A percentile compares a stretch with the other conserved stretches of the same genome.
Evolutionary conservation across 345 rosid genomes (phyloP).

Genomic region (Arabidopsis arenosa): DNA sequence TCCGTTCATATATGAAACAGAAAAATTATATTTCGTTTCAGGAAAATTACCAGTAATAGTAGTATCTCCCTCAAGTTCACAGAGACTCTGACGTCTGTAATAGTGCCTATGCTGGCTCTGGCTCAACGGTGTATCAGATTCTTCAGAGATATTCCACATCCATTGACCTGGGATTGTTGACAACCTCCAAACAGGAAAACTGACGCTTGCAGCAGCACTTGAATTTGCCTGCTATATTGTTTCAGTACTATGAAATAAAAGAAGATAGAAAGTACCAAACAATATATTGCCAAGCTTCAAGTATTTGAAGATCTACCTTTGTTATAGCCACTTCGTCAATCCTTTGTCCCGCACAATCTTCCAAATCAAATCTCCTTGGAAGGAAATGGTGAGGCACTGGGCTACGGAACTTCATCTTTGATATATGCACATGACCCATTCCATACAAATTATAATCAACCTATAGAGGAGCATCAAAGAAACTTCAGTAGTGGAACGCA

Average conservation of each 20-base stretch:
- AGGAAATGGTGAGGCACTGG: slow-evolving; percentile 67
- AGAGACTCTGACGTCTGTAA: slow-evolving; percentile 71
- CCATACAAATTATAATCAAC: slow-evolving; percentile 92
- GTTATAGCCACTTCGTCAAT: slow-evolving; percentile 39
- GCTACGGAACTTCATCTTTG: slow-evolving; percentile 80
- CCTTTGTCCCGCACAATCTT: slow-evolving; percentile 42
- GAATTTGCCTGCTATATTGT: slow-evolving; percentile 62
- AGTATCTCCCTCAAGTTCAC: slow-evolving; percentile 97
- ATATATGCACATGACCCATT: slow-evolving; percentile 90
- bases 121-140: slow-evolving; percentile 50
- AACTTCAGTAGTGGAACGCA: slow-evolving; percentile 23
- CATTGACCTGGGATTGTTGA: slow-evolving; percentile 79
- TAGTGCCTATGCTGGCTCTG: slow-evolving; percentile 50
- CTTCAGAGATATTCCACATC: slow-evolving; percentile 68
- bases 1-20: slow-evolving; percentile 17
- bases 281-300: slow-evolving; percentile 20
- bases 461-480: slow-evolving; percentile 50
- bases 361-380: slow-evolving; percentile 48
- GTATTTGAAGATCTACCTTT: slow-evolving; percentile 58
- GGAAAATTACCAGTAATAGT: slow-evolving; percentile 64
- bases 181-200: slow-evolving; percentile 68
- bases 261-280: slow-evolving; percentile 5
- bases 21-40: slow-evolving; percentile 25
- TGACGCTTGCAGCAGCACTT: slow-evolving; percentile 49
- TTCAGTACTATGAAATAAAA: slow-evolving; percentile 19